Evolutionary conservation across 495 filamentous ascomycete genomes (phyloP), one percentile per base, ranked within the genome.

Genomic region (Jackrogersella minutella): DNA sequence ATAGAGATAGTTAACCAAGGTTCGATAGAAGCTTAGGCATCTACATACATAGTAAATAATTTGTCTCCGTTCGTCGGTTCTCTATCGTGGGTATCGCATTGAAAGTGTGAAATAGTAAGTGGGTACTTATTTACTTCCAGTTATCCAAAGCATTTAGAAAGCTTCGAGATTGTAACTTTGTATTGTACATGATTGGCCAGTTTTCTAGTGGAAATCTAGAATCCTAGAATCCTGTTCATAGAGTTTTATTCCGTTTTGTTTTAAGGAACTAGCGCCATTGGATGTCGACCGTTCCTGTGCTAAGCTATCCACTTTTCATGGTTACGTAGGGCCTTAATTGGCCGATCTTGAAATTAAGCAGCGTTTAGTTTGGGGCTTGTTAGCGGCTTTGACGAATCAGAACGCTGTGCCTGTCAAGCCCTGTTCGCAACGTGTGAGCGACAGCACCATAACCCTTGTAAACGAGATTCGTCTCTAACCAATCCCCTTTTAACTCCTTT

Each of bases 261-360:
- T 58, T 51, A 52, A 33, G 40, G 30, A 56, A 43, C 44, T 59
- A 64, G 55, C 60, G 26, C 55, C 55, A 69, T 69, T 28, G 60
- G 31, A 13, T 21, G 50, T 50, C 47, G 26, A 58, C 65, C 65
- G 65, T 68, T 63, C 63, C n/a, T 51, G 60, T 64, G 55, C 24
- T 19, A 4, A 24, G 28, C 0, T 46, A 22, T 41, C 66, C 66
- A 31, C 66, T 60, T 64, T 64, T 60, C 1, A 21, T 31, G n/a
- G 34, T 8, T 3, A 9, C 2, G 13, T 24, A 16, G 13, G 19
- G 14, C 2, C 33, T 11, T 47, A 16, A 70, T 70, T 70, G 62
- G 67, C n/a, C 43, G 58, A 58, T 65, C 56, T 58, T 33, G 41
- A 70, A 66, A 70, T 70, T 43, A 66, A 65, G 67, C 55, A 62